phyloP scores from a whole-genome alignment of 352 stramenopile species.

The Blastocystis sp. region DNA sequence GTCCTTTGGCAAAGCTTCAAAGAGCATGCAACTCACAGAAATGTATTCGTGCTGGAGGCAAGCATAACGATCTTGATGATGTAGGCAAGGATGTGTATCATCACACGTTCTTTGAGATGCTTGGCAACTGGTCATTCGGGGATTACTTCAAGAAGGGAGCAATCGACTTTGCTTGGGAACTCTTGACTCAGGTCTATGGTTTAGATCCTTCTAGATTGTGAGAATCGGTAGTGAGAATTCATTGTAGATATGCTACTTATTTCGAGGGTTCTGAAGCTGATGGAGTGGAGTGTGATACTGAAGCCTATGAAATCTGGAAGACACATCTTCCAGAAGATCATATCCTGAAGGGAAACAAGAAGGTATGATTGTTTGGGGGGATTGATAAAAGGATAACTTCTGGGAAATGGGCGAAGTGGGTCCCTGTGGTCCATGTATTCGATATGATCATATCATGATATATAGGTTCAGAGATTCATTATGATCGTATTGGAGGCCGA shows the following conservation, averaged over 20 bases:
- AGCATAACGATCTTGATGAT: slow-evolving; percentile 99
- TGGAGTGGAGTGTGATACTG: slow-evolving; percentile 75
- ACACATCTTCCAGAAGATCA: slow-evolving; percentile 73
- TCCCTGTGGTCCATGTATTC: slow-evolving; percentile 87
- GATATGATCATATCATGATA: background rate
- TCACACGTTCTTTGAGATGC: slow-evolving; percentile 99
- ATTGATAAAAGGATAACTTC: slow-evolving; percentile 94
- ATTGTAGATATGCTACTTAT: slow-evolving; percentile 86
- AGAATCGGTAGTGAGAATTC: background rate
- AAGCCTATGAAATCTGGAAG: slow-evolving; percentile 83
- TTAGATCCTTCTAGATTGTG: slow-evolving; percentile 71
- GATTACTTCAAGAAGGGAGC: slow-evolving; percentile 97
- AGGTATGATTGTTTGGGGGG: background rate
- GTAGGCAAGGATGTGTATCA: slow-evolving; percentile 97
- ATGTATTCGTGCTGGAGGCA: slow-evolving; percentile 95
- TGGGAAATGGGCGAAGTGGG: slow-evolving; percentile 99
- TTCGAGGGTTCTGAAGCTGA: slow-evolving; percentile 86
- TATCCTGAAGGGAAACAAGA: slow-evolving; percentile 65
- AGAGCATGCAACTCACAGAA: slow-evolving; percentile 93
- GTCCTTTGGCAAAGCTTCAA: slow-evolving; percentile 81
- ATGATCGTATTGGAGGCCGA: slow-evolving; percentile 88
- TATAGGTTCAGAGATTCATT: slow-evolving; percentile 90
- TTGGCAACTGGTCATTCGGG: slow-evolving; percentile 95
- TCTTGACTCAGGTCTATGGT: slow-evolving; percentile 88
- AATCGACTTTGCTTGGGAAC: slow-evolving; percentile 88